These are phyloP conservation scores for Pichia nanzhaoensis DNA, from an alignment of 805 yeast species.

Conservation along the genomic window DNA sequence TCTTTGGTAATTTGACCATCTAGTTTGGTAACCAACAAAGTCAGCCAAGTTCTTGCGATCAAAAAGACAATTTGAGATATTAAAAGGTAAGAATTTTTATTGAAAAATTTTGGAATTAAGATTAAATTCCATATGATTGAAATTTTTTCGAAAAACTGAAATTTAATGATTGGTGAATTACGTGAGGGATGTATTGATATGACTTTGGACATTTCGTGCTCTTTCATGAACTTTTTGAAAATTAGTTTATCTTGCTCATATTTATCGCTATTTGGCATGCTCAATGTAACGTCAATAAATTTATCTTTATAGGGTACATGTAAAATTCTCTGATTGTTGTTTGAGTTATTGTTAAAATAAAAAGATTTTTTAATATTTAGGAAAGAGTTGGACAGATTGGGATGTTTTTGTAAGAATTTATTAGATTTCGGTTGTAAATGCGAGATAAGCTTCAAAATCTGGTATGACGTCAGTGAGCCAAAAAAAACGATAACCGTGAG, in stretches of 20 bases:
- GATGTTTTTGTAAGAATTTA: conserved; percentile 1
- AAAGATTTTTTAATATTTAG: neutral
- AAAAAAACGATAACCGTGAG: conserved; percentile 24
- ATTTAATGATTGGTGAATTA: conserved; percentile 27
- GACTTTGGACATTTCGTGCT: conserved; percentile 14
- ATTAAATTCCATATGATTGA: conserved; percentile 66
- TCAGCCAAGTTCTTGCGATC: conserved; percentile 78
- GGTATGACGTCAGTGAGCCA: conserved; percentile 19
- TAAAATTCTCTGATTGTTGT: conserved; percentile 33
- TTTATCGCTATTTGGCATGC: conserved; percentile 37
- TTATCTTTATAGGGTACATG: conserved; percentile 41
- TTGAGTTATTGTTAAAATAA: neutral
- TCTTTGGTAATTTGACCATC: conserved; percentile 92
- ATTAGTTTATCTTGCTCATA: conserved; percentile 51
- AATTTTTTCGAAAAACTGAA: conserved; percentile 66
- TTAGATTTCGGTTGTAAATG: conserved; percentile 12
- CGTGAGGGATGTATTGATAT: neutral
- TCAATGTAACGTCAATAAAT: conserved; percentile 36
- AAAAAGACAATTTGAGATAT: conserved; percentile 68
- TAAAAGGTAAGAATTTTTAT: conserved; percentile 60
- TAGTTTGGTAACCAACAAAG: conserved; percentile 75
- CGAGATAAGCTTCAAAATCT: conserved; percentile 21
- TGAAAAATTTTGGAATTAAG: conserved; percentile 66
- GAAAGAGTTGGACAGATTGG: conserved; percentile 1
- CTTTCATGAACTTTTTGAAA: conserved; percentile 40